Evolutionary conservation across 352 stramenopile genomes (phyloP), one percentile per base, ranked within the genome.

Genomic region (Phytophthora capsici): DNA sequence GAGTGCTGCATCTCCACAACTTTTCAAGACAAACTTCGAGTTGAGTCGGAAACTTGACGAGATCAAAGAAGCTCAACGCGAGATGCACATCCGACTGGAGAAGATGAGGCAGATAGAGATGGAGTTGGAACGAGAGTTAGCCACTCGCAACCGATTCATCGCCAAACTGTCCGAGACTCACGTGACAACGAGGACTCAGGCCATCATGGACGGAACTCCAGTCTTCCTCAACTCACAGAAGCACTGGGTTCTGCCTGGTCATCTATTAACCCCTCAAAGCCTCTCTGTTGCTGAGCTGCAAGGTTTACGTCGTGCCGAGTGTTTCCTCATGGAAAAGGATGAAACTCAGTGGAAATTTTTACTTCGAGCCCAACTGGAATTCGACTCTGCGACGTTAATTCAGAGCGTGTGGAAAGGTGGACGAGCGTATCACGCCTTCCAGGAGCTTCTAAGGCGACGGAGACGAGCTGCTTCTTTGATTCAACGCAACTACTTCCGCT

Each of bases 401-500:
- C 74, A 84, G 49, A 74, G 67, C n/a, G 45, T 63, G 46, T 90
- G 69, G 71, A 70, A 63, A 25, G 75, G 77, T 16, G 59, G 48
- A 17, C 49, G 58, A 10, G 58, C 57, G 8, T 82, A 65, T 23
- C 63, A 60, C 8, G n/a, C 32, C 3, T 88, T 82, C 37, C 46
- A 78, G 23, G 25, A 57, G 0, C 41, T 87, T n/a, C 72, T 66
- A 22, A 53, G 48, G 9, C 60, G 49, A 7, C 75, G 82, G 0
- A 52, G 64, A 34, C 54, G 58, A 6, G 84, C 86, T 4, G 82
- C 79, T n/a, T 57, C 40, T 10, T 26, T 83, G 7, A 87, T 94
- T 50, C 86, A 94, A 49, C 77, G 80, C 45, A 85, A 84, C 47
- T 94, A 91, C 63, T 84, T 91, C 32, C 64, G 72, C 6, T 91